Evolutionary conservation across 2,329 filamentous ascomycete genomes (phyloP).

Genomic region (Xylariales sp.): DNA sequence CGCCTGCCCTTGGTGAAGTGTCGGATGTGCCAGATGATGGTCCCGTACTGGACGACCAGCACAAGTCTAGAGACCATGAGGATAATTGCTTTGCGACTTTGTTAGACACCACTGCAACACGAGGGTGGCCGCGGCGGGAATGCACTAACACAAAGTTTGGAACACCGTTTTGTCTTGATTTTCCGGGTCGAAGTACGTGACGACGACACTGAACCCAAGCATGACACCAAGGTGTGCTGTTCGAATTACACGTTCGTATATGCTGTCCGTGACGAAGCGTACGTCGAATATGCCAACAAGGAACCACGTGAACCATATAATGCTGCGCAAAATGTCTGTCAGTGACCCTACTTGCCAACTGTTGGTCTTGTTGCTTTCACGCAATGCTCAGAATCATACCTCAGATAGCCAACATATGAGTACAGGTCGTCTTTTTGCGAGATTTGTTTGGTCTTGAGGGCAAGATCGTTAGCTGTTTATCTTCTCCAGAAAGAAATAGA

Average conservation of each 20-base stretch:
- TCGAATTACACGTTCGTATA: constrained; percentile 57
- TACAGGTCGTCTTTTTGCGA: constrained; percentile 11
- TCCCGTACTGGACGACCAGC: constrained; percentile 47
- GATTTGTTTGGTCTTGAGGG: constrained; percentile 14
- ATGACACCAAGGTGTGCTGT: constrained; percentile 57
- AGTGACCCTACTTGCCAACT: too few relatives aligned
- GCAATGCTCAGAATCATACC: constrained; percentile 24
- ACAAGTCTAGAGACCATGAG: constrained; percentile 47
- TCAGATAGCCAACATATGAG: constrained; percentile 50
- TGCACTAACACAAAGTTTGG: constrained; percentile 30
- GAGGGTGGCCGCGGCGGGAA: background rate
- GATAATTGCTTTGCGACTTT: constrained; percentile 27
- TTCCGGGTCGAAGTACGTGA: constrained; percentile 34
- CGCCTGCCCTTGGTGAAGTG: constrained; percentile 29
- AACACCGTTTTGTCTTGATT: constrained; percentile 29
- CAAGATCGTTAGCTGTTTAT: too few relatives aligned
- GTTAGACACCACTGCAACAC: background rate
- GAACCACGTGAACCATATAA: constrained; percentile 64
- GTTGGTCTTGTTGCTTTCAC: too few relatives aligned
- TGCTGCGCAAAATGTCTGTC: constrained; percentile 14
- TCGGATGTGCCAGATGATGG: constrained; percentile 37
- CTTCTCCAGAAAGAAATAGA: too few relatives aligned
- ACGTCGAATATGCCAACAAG: constrained; percentile 60
- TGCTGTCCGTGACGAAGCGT: constrained; percentile 58
- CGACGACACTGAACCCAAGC: constrained; percentile 59